These are phyloP conservation scores for Wickerhamomyces queroliae DNA, from an alignment of 805 yeast genomes.

Conservation along the genomic window DNA sequence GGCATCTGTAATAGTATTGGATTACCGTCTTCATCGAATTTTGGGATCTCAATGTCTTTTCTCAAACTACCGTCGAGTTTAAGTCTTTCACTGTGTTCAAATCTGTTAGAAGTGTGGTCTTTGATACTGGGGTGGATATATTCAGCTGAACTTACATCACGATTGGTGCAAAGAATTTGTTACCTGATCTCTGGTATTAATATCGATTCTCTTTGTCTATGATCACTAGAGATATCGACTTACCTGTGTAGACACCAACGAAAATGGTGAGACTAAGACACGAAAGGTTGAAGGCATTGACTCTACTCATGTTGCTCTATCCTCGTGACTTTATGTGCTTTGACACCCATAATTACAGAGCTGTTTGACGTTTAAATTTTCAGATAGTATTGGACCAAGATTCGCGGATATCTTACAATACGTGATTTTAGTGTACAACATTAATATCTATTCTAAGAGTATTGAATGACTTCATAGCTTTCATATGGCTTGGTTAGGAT, in stretches of 20 bases:
- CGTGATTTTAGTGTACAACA: too few species aligned
- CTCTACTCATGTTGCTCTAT: slow-evolving; percentile 14
- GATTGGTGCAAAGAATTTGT: slow-evolving; percentile 69
- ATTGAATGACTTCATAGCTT: slow-evolving; percentile 20
- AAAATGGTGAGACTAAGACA: slow-evolving; percentile 19
- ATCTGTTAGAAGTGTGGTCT: slow-evolving; percentile 5
- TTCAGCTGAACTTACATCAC: slow-evolving; percentile 44
- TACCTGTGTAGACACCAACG: slow-evolving; percentile 41
- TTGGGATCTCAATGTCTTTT: slow-evolving; percentile 51
- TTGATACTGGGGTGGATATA: background rate
- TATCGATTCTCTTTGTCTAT: too few species aligned
- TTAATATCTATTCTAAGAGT: slow-evolving; percentile 5
- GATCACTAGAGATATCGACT: slow-evolving; percentile 3
- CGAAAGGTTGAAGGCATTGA: slow-evolving; percentile 23
- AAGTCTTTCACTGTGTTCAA: slow-evolving; percentile 47
- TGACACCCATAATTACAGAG: too few species aligned
- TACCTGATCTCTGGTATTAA: slow-evolving; percentile 37
- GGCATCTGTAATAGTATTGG: slow-evolving; percentile 20
- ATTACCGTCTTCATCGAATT: slow-evolving; percentile 41
- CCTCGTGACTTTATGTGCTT: too few species aligned
- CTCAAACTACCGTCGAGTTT: slow-evolving; percentile 62
- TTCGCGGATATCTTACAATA: too few species aligned
- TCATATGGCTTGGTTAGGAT: slow-evolving; percentile 21
- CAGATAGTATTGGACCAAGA: too few species aligned
- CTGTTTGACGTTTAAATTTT: too few species aligned